Evolutionary conservation across 345 rosid species (phyloP).

Genomic region (Gossypium longicalyx): DNA sequence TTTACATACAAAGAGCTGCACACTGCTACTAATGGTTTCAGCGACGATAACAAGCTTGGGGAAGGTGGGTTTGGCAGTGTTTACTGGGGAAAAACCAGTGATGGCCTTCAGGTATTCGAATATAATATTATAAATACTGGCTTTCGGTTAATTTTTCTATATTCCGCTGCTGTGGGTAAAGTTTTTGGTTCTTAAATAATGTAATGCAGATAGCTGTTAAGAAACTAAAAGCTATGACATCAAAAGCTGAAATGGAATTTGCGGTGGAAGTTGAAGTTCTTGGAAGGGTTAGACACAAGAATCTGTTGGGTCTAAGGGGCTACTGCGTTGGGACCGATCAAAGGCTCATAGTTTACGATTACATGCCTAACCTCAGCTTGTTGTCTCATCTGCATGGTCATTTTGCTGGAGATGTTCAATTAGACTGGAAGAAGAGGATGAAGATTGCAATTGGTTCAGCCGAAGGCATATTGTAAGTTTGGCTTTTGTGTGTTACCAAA

Average conservation of each 20-base stretch:
- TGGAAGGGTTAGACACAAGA: slow-evolving; percentile 67
- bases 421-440: slow-evolving; percentile 62
- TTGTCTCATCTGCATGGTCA: slow-evolving; percentile 70
- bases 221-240: slow-evolving; percentile 61
- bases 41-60: slow-evolving; percentile 59
- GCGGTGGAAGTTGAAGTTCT: slow-evolving; percentile 74
- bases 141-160: background rate
- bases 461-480: slow-evolving; percentile 56
- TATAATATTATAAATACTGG: too few species aligned
- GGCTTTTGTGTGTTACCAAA: background rate
- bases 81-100: slow-evolving; percentile 66
- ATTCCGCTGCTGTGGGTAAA: background rate
- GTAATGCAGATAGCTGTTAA: slow-evolving; percentile 57
- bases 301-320: slow-evolving; percentile 60
- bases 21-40: slow-evolving; percentile 61
- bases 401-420: slow-evolving; percentile 37
- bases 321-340: slow-evolving; percentile 64
- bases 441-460: slow-evolving; percentile 56
- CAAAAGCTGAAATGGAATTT: slow-evolving; percentile 76
- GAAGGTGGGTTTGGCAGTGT: slow-evolving; percentile 71
- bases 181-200: background rate
- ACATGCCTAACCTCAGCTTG: slow-evolving; percentile 74
- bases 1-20: slow-evolving; percentile 66
- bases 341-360: slow-evolving; percentile 63
- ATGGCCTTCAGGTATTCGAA: slow-evolving; percentile 51